Evolutionary conservation across 2,329 filamentous ascomycete species (phyloP), one percentile per base, ranked within the genome.

Genomic region (Pyrenochaeta sp.): DNA sequence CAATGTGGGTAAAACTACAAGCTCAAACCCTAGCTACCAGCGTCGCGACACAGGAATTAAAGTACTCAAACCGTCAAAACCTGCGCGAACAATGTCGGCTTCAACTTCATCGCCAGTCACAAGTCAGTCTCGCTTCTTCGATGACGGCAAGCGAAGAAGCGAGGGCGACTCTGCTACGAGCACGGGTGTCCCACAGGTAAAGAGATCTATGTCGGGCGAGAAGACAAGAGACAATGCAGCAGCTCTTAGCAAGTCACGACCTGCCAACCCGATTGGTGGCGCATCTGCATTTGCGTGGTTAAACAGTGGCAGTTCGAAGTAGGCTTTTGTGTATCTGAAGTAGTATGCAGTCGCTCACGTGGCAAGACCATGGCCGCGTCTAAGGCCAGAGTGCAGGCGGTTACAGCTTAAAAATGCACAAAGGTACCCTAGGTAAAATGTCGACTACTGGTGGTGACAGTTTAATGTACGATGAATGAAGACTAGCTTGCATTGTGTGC

Each of bases 221-320:
- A 72, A 71, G 66, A 74, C 66, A 45, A 78, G 78, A 56, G 73
- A 73, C 63, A 76, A 76, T 56, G 49, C 68, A 18, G 60, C 64
- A 51, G 52, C 52, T 50, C 72, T 51, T 75, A 78, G 61, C 39
- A 83, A 83, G 64, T 79, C 85, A 14, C 84, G 87, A 51, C 83
- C 86, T 6, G 82, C 86, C 29, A 98, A 98, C 69, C 94, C 95
- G 0, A 85, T 97, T 15, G 94, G 94, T 7, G 91, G 91, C n/a
- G 94, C 90, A 12, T 95, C 91, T 53, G 94, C 94, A 2, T 98
- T 98, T 78, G 89, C 90, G 11, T 98, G 93, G 93, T 88, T 97
- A 81, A 94, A 90, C 45, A 66, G 60, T 43, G 61, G 66, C 18
- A 65, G 67, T 21, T 56, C 64, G 1, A 74, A 68, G 51, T 75